phyloP scores from a whole-genome alignment of 140 eudicot species.

The Senecio squalidus region DNA sequence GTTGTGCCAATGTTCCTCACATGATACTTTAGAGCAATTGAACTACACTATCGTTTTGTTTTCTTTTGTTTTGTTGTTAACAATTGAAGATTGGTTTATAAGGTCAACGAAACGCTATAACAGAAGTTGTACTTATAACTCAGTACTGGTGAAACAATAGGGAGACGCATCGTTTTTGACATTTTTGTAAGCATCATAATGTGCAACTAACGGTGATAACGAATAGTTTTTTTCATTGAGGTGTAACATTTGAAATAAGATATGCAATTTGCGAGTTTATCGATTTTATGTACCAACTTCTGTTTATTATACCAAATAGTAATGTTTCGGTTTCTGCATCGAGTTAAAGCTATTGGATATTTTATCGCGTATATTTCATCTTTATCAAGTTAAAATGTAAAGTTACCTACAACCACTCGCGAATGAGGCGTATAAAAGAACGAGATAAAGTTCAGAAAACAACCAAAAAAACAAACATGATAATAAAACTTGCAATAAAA shows the following conservation, averaged over 20 bases:
- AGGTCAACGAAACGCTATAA: constrained; percentile 4
- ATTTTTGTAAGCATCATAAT: constrained; percentile 1
- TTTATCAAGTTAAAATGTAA: too few relatives aligned
- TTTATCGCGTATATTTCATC: too few relatives aligned
- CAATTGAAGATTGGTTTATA: not conserved
- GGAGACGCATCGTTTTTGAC: not conserved
- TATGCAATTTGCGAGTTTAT: constrained; percentile 6
- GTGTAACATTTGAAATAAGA: constrained; percentile 18
- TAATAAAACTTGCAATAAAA: too few relatives aligned
- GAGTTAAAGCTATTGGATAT: too few relatives aligned
- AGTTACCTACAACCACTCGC: too few relatives aligned
- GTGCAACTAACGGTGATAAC: constrained; percentile 1
- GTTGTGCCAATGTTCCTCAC: constrained; percentile 20
- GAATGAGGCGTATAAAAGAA: too few relatives aligned
- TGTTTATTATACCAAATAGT: too few relatives aligned
- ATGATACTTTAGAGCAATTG: constrained; percentile 27
- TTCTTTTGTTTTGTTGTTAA: constrained; percentile 5
- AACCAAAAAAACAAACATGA: too few relatives aligned
- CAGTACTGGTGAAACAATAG: not conserved
- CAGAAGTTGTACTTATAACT: constrained; percentile 12
- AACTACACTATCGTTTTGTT: too few relatives aligned
- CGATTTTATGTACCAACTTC: too few relatives aligned
- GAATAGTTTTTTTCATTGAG: not conserved
- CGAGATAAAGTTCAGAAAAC: too few relatives aligned
- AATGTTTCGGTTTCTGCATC: too few relatives aligned